A percentile compares a stretch with the other conserved stretches of the same genome.
phyloP scores from a whole-genome alignment of 148 eudicot genomes.

The Silene uniflora region DNA sequence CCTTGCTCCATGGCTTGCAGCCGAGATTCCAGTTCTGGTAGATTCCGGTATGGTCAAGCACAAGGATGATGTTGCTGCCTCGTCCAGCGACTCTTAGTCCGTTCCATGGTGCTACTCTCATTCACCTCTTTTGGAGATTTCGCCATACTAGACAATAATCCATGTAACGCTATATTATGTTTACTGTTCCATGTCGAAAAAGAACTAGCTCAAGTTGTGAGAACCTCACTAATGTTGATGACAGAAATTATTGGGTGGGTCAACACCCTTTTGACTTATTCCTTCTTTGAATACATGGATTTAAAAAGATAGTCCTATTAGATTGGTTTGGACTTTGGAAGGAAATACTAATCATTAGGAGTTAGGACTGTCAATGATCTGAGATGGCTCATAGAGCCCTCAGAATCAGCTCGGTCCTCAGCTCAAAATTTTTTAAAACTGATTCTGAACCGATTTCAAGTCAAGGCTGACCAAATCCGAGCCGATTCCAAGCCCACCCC shows the following conservation, averaged over 20 bases:
- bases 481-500: too few species aligned
- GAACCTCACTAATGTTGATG: background rate
- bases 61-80: slow-evolving; percentile 78
- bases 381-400: too few species aligned
- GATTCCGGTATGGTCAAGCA: slow-evolving; percentile 98
- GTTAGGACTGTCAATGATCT: too few species aligned
- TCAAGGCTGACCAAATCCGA: too few species aligned
- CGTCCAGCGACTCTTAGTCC: slow-evolving; percentile 57
- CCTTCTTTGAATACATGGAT: background rate
- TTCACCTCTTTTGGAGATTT: too few species aligned
- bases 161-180: background rate
- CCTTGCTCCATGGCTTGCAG: slow-evolving; percentile 99
- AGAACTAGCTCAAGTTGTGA: background rate
- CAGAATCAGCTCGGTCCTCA: too few species aligned
- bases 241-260: background rate
- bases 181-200: background rate
- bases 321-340: too few species aligned
- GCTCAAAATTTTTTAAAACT: too few species aligned
- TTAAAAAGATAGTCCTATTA: background rate
- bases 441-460: too few species aligned
- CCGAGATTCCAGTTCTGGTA: slow-evolving; percentile 92
- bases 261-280: background rate
- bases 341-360: too few species aligned
- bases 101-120: background rate
- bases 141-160: background rate